These are phyloP conservation scores for Suhomyces sp. DNA, from an alignment of 805 yeast species.

Conservation along the genomic window DNA sequence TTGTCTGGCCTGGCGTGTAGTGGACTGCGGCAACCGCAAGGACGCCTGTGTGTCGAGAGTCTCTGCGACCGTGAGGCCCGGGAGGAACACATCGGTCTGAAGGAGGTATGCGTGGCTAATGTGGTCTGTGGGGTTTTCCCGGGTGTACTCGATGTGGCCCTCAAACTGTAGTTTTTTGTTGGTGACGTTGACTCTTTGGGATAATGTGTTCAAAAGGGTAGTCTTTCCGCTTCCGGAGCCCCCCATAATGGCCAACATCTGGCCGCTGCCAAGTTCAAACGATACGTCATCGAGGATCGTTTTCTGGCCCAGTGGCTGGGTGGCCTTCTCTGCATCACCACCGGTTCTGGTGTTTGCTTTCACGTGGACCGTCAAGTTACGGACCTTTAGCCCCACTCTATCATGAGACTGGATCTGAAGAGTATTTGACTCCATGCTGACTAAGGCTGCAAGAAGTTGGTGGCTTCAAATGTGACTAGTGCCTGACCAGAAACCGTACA, in stretches of 20 bases:
- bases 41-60: conserved; percentile 70
- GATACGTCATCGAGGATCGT: conserved; percentile 46
- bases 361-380: conserved; percentile 9
- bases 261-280: conserved; percentile 56
- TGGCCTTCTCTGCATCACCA: not conserved
- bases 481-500: not conserved
- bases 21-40: conserved; percentile 52
- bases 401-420: conserved; percentile 6
- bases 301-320: not conserved
- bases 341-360: not conserved
- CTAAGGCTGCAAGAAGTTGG: not conserved
- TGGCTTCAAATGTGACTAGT: not conserved
- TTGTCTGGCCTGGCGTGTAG: conserved; percentile 42
- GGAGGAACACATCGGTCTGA: conserved; percentile 70
- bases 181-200: conserved; percentile 46
- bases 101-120: conserved; percentile 59
- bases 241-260: conserved; percentile 77
- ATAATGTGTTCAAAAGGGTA: conserved; percentile 65
- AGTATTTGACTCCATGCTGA: not conserved
- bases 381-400: conserved; percentile 10
- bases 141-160: conserved; percentile 40
- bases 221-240: conserved; percentile 90
- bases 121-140: not conserved
- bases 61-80: conserved; percentile 71
- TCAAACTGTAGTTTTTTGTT: conserved; percentile 39